These are phyloP conservation scores for Phytophthora sansomeana DNA, from an alignment of 352 stramenopile genomes.

Conservation along the genomic window DNA sequence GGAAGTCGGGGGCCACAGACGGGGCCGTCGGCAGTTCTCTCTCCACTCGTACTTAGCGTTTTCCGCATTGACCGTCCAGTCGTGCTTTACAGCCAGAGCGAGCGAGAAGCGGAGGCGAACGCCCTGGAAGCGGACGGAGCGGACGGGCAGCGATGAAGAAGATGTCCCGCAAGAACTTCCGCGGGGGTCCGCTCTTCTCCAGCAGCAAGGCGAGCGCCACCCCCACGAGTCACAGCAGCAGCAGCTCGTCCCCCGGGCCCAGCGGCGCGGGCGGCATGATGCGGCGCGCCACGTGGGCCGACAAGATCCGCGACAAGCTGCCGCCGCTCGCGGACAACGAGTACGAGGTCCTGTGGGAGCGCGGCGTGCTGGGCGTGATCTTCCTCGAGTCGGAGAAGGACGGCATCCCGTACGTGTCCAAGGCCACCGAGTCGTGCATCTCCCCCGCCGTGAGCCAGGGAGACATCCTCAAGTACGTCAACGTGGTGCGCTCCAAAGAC, in stretches of 20 bases:
- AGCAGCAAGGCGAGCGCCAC: conserved; percentile 27
- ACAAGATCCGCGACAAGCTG: conserved; percentile 85
- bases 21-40: neutral
- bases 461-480: conserved; percentile 88
- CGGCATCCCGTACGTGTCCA: conserved; percentile 87
- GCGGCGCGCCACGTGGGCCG: conserved; percentile 69
- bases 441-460: conserved; percentile 71
- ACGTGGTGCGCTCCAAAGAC: conserved; percentile 85
- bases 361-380: conserved; percentile 86
- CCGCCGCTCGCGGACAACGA: conserved; percentile 78
- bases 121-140: neutral
- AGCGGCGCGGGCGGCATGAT: conserved; percentile 15
- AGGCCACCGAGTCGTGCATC: conserved; percentile 88
- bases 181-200: conserved; percentile 51
- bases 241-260: conserved; percentile 22
- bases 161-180: conserved; percentile 75
- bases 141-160: conserved; percentile 63
- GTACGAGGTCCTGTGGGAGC: conserved; percentile 90
- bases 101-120: neutral
- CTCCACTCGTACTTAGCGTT: conserved; percentile 1
- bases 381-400: conserved; percentile 89
- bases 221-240: neutral
- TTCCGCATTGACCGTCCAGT: neutral
- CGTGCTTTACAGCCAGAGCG: neutral
- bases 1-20: neutral